phyloP scores from a whole-genome alignment of 1,139 yeast species.

The Zygoascus meyerae region DNA sequence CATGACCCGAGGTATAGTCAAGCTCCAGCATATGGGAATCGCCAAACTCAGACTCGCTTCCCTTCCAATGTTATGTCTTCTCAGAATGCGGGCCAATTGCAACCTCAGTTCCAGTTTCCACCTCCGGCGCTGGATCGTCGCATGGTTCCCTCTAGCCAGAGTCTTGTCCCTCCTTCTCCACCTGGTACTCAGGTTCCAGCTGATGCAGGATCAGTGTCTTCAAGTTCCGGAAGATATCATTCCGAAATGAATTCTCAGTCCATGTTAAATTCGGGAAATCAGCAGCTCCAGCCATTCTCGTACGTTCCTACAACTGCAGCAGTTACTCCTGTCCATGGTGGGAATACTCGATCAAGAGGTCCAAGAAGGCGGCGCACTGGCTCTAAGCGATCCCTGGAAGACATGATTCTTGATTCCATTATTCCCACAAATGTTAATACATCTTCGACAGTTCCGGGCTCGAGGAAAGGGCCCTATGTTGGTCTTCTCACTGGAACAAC shows the following conservation, averaged over 20 bases:
- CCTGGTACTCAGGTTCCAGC: not conserved
- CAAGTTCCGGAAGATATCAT: not conserved
- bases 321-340: conserved; percentile 4
- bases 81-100: not conserved
- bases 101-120: conserved; percentile 6
- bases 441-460: conserved; percentile 9
- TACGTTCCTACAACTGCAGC: conserved; percentile 10
- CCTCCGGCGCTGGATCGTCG: conserved; percentile 2
- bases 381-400: conserved; percentile 29
- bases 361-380: conserved; percentile 25
- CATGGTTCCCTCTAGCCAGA: not conserved
- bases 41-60: not conserved
- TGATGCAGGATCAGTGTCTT: not conserved
- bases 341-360: not conserved
- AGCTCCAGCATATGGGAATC: no score
- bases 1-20: not conserved
- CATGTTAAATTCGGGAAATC: no score
- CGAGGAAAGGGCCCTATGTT: not conserved
- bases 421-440: conserved; percentile 23
- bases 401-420: conserved; percentile 26
- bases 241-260: not conserved
- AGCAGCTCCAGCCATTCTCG: conserved; percentile 1
- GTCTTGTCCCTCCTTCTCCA: conserved; percentile 5
- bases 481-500: conserved; percentile 5
- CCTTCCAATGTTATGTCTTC: not conserved